A percentile compares a stretch with the other conserved stretches of the same genome.
Evolutionary conservation across 805 yeast genomes (phyloP).

Genomic region (Candida palmyrensis): DNA sequence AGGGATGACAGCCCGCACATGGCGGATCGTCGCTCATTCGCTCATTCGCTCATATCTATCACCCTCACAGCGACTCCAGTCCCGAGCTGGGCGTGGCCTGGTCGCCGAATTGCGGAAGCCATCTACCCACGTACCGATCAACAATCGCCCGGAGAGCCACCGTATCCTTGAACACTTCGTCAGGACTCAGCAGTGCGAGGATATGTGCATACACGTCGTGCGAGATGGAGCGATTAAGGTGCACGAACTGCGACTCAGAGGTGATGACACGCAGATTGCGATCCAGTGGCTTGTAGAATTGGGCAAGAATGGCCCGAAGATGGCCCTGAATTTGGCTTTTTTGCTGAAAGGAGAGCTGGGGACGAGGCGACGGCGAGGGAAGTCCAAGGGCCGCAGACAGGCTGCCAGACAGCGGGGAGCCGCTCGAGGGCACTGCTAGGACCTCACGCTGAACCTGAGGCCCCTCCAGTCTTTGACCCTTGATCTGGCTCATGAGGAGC

Average conservation of each 20-base stretch:
- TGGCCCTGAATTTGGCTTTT: conserved; percentile 53
- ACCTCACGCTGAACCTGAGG: background rate
- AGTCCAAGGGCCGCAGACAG: conserved; percentile 1
- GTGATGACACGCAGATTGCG: conserved; percentile 22
- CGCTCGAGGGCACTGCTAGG: conserved; percentile 3
- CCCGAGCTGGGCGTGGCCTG: too few relatives aligned
- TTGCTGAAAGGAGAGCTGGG: conserved; percentile 35
- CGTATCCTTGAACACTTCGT: conserved; percentile 13
- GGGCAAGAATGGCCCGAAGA: conserved; percentile 49
- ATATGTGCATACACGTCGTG: conserved; percentile 47
- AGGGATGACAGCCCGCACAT: too few relatives aligned
- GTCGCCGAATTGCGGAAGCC: too few relatives aligned
- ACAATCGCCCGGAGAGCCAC: conserved; percentile 17
- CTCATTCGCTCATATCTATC: too few relatives aligned
- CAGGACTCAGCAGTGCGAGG: conserved; percentile 8
- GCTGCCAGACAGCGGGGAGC: conserved; percentile 3
- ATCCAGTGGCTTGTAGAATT: conserved; percentile 36
- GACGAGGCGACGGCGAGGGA: too few relatives aligned
- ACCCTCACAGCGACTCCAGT: too few relatives aligned
- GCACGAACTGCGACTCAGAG: conserved; percentile 44
- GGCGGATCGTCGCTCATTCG: too few relatives aligned
- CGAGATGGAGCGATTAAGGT: conserved; percentile 58
- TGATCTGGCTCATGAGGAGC: conserved; percentile 18
- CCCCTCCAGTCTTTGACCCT: conserved; percentile 6
- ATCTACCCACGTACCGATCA: conserved; percentile 14